These are phyloP conservation scores for Chaetomium sp. DNA, from an alignment of 2,329 filamentous ascomycete genomes.

Conservation along the genomic window DNA sequence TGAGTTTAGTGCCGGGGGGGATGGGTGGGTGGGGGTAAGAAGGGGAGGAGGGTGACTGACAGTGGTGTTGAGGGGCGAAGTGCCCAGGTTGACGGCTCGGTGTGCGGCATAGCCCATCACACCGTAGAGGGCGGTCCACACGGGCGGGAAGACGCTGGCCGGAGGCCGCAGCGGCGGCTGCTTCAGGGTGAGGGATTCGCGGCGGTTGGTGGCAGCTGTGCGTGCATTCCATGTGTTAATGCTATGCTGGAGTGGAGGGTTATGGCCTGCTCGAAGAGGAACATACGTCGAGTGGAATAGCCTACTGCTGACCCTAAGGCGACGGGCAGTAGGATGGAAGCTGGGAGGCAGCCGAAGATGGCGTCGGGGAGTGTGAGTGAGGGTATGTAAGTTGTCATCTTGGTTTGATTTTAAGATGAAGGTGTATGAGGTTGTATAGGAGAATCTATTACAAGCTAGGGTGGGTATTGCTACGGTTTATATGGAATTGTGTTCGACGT, in stretches of 20 bases:
- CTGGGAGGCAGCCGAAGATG: slow-evolving; percentile 71
- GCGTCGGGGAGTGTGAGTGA: slow-evolving; percentile 71
- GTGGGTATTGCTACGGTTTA: background rate
- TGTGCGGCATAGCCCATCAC: slow-evolving; percentile 90
- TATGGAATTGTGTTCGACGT: background rate
- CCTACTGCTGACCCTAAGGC: slow-evolving; percentile 73
- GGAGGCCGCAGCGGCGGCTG: slow-evolving; percentile 68
- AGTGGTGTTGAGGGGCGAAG: slow-evolving; percentile 57
- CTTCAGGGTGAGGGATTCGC: slow-evolving; percentile 64
- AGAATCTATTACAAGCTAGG: background rate
- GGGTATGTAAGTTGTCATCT: slow-evolving; percentile 80
- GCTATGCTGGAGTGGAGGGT: slow-evolving; percentile 15
- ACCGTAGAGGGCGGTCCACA: slow-evolving; percentile 68
- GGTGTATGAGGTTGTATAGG: background rate
- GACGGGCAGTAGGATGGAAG: slow-evolving; percentile 75
- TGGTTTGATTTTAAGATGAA: slow-evolving; percentile 33
- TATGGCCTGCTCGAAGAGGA: background rate
- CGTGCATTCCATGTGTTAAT: background rate
- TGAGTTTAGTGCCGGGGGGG: background rate
- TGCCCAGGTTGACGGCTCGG: slow-evolving; percentile 68
- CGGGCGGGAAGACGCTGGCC: slow-evolving; percentile 63
- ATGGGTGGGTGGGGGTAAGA: background rate
- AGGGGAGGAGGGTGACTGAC: slow-evolving; percentile 22
- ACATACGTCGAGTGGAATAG: slow-evolving; percentile 65
- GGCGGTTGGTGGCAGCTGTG: slow-evolving; percentile 59